Base-by-base conservation (phyloP, 306 rosid genomes). In the Fagus crenata region DNA sequence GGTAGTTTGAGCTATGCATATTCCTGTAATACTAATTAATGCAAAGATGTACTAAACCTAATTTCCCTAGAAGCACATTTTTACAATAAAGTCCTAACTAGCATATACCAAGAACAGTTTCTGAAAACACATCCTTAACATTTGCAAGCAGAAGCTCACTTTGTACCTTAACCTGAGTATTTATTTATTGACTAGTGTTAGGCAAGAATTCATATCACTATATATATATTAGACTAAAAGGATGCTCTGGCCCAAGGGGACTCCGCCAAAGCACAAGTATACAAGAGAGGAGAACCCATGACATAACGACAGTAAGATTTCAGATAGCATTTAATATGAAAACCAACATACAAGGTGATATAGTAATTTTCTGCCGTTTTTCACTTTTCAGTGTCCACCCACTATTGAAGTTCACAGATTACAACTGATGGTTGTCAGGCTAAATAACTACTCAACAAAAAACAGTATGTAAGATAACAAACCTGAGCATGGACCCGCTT, bases 401-500 rank as follows among this genome's bases (percentile, higher is more conserved):
- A 9, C 51, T 46, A 18, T 58, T 55, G 67, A 49, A 72, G 9
- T 70, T 12, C 56, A 13, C 32, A 77, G 32, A 82, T 80, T 56
- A 36, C 8, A 22, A 69, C 39, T 15, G 59, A 70, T 2, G 59
- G 53, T 7, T 69, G 53, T 4, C 18, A 31, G 55, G 77, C 77
- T 74, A 49, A 63, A 49, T 49, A 73, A 70, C 51, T 33, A 31
- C 5, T 64, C 35, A 46, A 75, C 51, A 59, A 60, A 60, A 22
- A 22, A 22, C 28, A 0, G 28, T 22, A 22, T 22, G 63, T 56
- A 35, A 61, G 49, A 12, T 28, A 39, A 55, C 76, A 36, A 11
- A 95, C 99, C 97, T 89, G 97, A 46, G 93, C 86, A 86, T 92
- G 97, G 76, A 95, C 93, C 56, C 96, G 86, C 72, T 90, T 92